Evolutionary conservation across 768 basidiomycete species (phyloP).

Genomic region (Tephrocybe sp.): DNA sequence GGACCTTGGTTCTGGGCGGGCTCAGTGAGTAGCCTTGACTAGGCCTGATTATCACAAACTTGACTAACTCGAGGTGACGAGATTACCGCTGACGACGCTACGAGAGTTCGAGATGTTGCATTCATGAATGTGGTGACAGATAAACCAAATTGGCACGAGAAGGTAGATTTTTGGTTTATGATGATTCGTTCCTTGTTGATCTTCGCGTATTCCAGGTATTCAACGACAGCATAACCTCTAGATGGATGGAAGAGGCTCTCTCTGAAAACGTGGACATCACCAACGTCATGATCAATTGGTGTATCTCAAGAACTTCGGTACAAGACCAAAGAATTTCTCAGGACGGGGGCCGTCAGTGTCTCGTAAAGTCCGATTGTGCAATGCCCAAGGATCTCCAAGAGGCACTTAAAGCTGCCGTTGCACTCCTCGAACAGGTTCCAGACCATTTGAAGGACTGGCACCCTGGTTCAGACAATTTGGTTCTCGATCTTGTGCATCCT

Average conservation of each 20-base stretch:
- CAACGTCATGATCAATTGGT: constrained; percentile 17
- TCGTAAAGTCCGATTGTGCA: constrained; percentile 28
- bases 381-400: constrained; percentile 19
- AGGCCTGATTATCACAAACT: background rate
- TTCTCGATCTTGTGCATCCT: constrained; percentile 44
- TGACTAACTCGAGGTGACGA: background rate
- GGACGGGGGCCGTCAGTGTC: constrained; percentile 5
- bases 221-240: constrained; percentile 8
- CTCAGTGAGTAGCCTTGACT: background rate
- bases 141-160: constrained; percentile 17
- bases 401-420: constrained; percentile 18
- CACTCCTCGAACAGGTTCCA: constrained; percentile 32
- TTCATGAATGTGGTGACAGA: constrained; percentile 21
- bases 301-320: too few species aligned
- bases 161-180: background rate
- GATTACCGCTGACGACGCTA: constrained; percentile 14
- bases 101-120: constrained; percentile 20
- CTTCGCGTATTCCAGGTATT: constrained; percentile 7
- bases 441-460: constrained; percentile 40
- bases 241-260: constrained; percentile 16
- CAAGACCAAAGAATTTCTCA: constrained; percentile 11
- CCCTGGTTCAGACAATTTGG: constrained; percentile 36
- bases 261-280: constrained; percentile 5
- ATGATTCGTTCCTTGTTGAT: background rate
- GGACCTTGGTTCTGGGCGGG: background rate